phyloP scores from a whole-genome alignment of 768 basidiomycete species.

The Pisolithus albus region DNA sequence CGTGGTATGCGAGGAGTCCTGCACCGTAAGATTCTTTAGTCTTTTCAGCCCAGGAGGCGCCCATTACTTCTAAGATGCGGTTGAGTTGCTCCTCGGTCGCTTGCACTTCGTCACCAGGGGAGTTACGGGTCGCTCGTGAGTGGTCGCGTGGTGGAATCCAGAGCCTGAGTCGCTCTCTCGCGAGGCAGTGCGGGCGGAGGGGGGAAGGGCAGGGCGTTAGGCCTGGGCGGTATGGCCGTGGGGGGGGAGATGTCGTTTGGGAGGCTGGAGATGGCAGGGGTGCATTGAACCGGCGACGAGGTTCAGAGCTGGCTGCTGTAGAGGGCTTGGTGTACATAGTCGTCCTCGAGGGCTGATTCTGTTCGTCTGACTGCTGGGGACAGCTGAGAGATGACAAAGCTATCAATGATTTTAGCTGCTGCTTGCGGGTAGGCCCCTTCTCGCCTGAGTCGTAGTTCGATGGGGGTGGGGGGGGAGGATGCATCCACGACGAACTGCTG shows the following conservation, averaged over 20 bases:
- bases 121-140: no score
- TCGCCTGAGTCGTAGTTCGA: conserved; percentile 2
- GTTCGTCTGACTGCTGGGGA: not conserved
- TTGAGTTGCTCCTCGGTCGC: not conserved
- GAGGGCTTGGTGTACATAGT: not conserved
- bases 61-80: not conserved
- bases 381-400: not conserved
- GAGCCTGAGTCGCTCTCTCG: not conserved
- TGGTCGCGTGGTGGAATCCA: not conserved
- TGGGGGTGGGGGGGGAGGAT: conserved; percentile 1
- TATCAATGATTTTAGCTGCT: not conserved
- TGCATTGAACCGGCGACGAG: no score
- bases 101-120: no score
- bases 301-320: no score
- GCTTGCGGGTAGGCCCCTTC: not conserved
- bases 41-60: conserved; percentile 1
- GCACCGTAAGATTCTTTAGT: conserved; percentile 12
- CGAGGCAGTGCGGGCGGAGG: not conserved
- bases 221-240: no score
- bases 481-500: conserved; percentile 13
- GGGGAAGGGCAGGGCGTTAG: no score
- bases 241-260: no score
- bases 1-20: conserved; percentile 13
- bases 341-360: not conserved
- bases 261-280: no score